Conservation (phyloP, 2,329 filamentous ascomycete genomes). For the Talaromyces rugulosus region DNA sequence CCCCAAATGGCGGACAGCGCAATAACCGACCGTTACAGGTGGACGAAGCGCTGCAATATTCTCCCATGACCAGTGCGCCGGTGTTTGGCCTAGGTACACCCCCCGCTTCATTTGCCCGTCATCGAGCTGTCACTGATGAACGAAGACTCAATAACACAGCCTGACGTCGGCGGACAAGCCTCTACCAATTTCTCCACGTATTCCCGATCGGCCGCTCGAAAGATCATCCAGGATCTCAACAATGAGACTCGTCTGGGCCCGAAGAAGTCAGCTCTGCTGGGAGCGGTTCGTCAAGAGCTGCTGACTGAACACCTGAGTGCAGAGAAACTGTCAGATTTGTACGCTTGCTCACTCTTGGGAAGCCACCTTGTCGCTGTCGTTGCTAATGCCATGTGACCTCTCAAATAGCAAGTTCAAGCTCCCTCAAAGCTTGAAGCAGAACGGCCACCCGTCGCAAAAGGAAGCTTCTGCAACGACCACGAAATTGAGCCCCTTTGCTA, state of each 20-base stretch:
- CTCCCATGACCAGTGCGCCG: slow-evolving; percentile 47
- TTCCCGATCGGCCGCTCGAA: slow-evolving; percentile 49
- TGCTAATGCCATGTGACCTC: background rate
- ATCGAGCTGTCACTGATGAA: slow-evolving; percentile 20
- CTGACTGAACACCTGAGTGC: slow-evolving; percentile 69
- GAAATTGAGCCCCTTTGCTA: slow-evolving; percentile 50
- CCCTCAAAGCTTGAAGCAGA: slow-evolving; percentile 24
- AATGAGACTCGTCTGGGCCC: slow-evolving; percentile 60
- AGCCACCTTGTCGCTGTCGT: background rate
- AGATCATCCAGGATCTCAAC: slow-evolving; percentile 64
- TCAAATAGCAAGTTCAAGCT: slow-evolving; percentile 40
- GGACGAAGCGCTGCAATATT: slow-evolving; percentile 46
- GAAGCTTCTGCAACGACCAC: slow-evolving; percentile 18
- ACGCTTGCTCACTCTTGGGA: slow-evolving; percentile 15
- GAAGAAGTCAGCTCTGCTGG: slow-evolving; percentile 58
- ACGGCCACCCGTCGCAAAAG: slow-evolving; percentile 16
- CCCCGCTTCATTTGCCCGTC: slow-evolving; percentile 7
- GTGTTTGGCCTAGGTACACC: slow-evolving; percentile 42
- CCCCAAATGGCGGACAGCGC: slow-evolving; percentile 18
- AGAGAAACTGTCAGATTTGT: slow-evolving; percentile 53
- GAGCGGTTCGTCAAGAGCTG: slow-evolving; percentile 65
- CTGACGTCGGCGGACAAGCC: slow-evolving; percentile 39
- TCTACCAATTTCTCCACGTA: slow-evolving; percentile 37
- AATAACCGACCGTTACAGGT: slow-evolving; percentile 38
- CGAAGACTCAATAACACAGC: slow-evolving; percentile 38